Percentiles rank a stretch among this genome's conserved stretches.
These are phyloP conservation scores for Cercospora sp. DNA, from an alignment of 2,329 filamentous ascomycete genomes.

Conservation along the genomic window DNA sequence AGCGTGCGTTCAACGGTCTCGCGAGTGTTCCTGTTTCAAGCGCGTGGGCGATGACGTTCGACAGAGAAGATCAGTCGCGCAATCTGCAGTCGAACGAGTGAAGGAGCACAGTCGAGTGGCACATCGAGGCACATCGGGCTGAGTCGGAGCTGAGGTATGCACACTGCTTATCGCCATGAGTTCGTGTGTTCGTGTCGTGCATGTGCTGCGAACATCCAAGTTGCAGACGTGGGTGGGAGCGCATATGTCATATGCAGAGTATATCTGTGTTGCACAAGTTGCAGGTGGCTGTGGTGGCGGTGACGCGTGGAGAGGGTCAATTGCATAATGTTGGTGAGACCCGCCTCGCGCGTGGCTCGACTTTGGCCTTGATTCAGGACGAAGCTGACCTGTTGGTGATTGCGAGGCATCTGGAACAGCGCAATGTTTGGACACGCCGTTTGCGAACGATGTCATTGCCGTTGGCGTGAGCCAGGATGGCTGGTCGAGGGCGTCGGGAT, in stretches of 20 bases:
- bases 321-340: not conserved
- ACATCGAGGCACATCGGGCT: not conserved
- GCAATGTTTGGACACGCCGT: not conserved
- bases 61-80: not conserved
- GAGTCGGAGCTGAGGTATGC: not conserved
- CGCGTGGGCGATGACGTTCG: not conserved
- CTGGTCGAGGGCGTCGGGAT: not conserved
- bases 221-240: not conserved
- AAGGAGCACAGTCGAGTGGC: not conserved
- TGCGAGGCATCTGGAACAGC: not conserved
- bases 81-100: not conserved
- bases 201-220: not conserved
- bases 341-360: slow-evolving; percentile 9
- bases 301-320: not conserved
- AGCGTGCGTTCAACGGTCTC: not conserved
- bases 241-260: slow-evolving; percentile 4
- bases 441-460: slow-evolving; percentile 2
- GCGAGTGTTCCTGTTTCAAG: not conserved
- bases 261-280: not conserved
- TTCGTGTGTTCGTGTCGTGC: not conserved
- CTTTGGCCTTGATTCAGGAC: not conserved
- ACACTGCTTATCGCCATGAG: not conserved
- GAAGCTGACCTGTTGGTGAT: not conserved
- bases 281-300: slow-evolving; percentile 13
- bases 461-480: not conserved